Percentiles rank a stretch among this genome's conserved stretches.
phyloP scores from a whole-genome alignment of 257 asterid genomes.

The Fraxinus excelsior region DNA sequence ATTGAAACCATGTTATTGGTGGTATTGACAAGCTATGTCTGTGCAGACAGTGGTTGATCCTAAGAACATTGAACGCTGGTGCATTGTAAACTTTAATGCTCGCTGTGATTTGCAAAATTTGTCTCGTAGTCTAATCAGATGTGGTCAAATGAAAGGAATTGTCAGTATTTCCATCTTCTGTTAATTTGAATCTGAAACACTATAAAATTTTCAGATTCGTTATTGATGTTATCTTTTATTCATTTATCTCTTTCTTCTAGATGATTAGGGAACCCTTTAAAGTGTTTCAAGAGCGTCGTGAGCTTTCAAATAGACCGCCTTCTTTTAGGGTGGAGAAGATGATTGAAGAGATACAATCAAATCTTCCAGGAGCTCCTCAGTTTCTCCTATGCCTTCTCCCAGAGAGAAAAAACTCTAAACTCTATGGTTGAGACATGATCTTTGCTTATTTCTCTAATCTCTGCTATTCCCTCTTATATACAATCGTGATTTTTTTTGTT shows the following conservation, averaged over 20 bases:
- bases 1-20: background rate
- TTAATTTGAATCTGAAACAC: background rate
- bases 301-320: conserved; percentile 48
- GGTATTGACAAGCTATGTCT: conserved; percentile 22
- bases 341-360: conserved; percentile 34
- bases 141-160: conserved; percentile 67
- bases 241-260: conserved; percentile 28
- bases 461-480: background rate
- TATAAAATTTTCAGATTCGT: background rate
- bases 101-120: conserved; percentile 39
- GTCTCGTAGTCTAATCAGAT: conserved; percentile 33
- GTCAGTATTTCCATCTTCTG: conserved; percentile 36
- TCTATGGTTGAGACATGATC: conserved; percentile 49
- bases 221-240: background rate
- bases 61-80: conserved; percentile 47
- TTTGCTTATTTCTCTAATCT: background rate
- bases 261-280: conserved; percentile 26
- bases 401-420: conserved; percentile 62
- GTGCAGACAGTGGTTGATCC: conserved; percentile 56
- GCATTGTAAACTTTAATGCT: conserved; percentile 65
- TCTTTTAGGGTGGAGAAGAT: conserved; percentile 58
- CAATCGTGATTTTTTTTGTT: conserved; percentile 5
- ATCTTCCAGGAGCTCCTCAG: conserved; percentile 52
- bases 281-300: conserved; percentile 43
- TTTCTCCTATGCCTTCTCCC: conserved; percentile 68